A percentile compares a stretch with the other conserved stretches of the same genome.
Evolutionary conservation across 2,329 filamentous ascomycete species (phyloP).

Genomic region (Drechslera avenae): DNA sequence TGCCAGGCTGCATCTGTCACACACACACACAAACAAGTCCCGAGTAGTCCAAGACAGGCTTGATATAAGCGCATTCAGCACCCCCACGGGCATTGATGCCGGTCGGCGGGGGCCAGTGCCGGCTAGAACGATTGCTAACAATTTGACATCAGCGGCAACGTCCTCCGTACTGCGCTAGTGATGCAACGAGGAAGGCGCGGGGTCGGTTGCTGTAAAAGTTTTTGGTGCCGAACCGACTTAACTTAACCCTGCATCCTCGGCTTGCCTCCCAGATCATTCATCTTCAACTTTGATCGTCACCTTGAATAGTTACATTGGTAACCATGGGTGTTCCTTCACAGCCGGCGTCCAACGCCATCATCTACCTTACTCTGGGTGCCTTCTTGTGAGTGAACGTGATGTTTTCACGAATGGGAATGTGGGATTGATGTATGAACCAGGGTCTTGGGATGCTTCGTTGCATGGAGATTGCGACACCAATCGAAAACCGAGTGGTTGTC

Average conservation of each 20-base stretch:
- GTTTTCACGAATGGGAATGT: not conserved
- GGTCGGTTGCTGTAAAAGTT: constrained; percentile 30
- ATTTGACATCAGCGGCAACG: constrained; percentile 29
- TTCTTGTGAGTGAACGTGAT: constrained; percentile 68
- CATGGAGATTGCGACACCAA: constrained; percentile 64
- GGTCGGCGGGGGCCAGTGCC: constrained; percentile 2
- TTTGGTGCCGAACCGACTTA: constrained; percentile 20
- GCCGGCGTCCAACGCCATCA: constrained; percentile 79
- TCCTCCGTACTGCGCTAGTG: constrained; percentile 28
- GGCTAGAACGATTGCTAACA: constrained; percentile 16
- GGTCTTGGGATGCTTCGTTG: constrained; percentile 64
- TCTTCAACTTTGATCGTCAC: constrained; percentile 8
- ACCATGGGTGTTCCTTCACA: constrained; percentile 76
- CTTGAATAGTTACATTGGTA: constrained; percentile 3
- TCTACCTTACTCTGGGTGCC: constrained; percentile 77
- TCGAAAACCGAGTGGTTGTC: constrained; percentile 73
- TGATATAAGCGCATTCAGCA: not conserved
- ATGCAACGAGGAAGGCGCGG: constrained; percentile 30
- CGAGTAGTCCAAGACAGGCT: not conserved
- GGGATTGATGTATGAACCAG: constrained; percentile 51
- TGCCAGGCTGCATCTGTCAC: not conserved
- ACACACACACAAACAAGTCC: no score
- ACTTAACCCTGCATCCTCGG: constrained; percentile 16
- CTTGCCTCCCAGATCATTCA: not conserved
- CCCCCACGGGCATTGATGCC: constrained; percentile 6